Conservation (phyloP, 306 rosid species). For the Gastrolobium villosum region DNA sequence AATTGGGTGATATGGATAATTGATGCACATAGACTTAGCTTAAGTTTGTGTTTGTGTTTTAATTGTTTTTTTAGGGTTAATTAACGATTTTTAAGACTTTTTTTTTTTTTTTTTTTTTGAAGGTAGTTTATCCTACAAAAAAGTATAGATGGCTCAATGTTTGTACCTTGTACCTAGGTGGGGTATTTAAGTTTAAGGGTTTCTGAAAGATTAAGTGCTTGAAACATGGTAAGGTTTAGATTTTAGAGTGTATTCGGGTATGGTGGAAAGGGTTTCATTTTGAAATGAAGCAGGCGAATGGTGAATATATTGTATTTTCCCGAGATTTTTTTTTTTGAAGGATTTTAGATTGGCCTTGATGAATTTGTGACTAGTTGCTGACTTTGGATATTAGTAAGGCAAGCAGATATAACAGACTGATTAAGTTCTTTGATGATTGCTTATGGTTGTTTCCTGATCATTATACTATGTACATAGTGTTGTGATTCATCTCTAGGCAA, state of each 20-base stretch:
- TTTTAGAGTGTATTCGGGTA: not conserved
- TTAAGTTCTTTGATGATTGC: not conserved
- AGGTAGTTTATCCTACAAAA: not conserved
- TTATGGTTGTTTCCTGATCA: not conserved
- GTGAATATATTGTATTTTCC: constrained; percentile 23
- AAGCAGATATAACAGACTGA: not conserved
- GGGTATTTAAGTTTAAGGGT: not conserved
- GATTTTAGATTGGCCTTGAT: constrained; percentile 15
- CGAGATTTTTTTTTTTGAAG: not conserved
- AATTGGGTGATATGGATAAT: constrained; percentile 27
- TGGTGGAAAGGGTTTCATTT: constrained; percentile 20
- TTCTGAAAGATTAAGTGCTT: not conserved
- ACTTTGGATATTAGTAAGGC: constrained; percentile 8
- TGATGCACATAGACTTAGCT: not conserved
- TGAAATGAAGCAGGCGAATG: constrained; percentile 1
- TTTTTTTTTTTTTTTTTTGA: constrained; percentile 13
- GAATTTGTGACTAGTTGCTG: not conserved
- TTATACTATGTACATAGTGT: not conserved
- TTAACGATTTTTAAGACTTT: not conserved
- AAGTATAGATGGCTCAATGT: not conserved
- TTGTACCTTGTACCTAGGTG: not conserved
- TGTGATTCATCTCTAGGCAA: not conserved
- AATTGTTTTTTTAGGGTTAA: not conserved
- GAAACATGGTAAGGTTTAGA: not conserved
- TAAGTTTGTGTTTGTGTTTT: not conserved